Evolutionary conservation across 1,284 basidiomycete genomes (phyloP).

Genomic region (Amylostereum chailletii): DNA sequence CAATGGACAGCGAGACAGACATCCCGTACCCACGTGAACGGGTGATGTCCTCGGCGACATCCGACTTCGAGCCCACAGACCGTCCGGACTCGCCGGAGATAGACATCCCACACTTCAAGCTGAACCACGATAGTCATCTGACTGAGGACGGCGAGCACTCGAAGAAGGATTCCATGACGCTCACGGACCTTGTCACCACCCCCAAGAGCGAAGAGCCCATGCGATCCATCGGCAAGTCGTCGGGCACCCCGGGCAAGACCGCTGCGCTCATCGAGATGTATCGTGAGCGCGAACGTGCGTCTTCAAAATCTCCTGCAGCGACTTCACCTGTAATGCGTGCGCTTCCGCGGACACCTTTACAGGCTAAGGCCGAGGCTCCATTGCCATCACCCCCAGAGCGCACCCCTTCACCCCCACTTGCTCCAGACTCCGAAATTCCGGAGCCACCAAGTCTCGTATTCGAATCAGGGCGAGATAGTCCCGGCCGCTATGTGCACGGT

Average conservation of each 20-base stretch:
- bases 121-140: background rate
- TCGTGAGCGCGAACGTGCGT: conserved; percentile 54
- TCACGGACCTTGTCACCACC: conserved; percentile 6
- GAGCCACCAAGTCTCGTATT: conserved; percentile 31
- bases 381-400: background rate
- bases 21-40: conserved; percentile 11
- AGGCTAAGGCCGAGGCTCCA: background rate
- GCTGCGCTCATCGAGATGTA: conserved; percentile 77
- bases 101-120: conserved; percentile 8
- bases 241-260: conserved; percentile 41
- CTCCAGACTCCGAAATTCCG: conserved; percentile 9
- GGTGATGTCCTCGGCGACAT: conserved; percentile 1
- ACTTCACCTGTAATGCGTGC: conserved; percentile 11
- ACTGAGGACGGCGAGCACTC: conserved; percentile 10
- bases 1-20: conserved; percentile 18
- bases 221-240: conserved; percentile 5
- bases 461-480: conserved; percentile 44
- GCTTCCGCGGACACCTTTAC: background rate
- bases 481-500: conserved; percentile 76
- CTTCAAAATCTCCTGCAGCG: background rate
- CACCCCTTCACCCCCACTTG: conserved; percentile 11
- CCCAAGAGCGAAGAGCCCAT: background rate
- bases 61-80: conserved; percentile 1
- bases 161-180: conserved; percentile 20
- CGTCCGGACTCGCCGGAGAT: conserved; percentile 1